Conservation (phyloP, 495 filamentous ascomycete species). For the Aspergillus mulundensis region DNA sequence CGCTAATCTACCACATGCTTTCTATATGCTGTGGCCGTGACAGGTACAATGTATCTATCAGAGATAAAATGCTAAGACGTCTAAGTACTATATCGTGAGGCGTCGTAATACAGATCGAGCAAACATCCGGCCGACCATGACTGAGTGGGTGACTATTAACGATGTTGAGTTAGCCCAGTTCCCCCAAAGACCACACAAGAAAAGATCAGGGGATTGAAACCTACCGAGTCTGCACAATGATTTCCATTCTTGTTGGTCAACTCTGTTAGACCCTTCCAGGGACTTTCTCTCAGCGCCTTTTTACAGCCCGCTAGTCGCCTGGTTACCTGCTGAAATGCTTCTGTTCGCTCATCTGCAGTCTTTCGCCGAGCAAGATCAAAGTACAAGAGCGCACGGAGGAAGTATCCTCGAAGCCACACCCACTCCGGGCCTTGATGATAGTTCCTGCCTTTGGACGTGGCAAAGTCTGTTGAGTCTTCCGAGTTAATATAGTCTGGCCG, state of each 20-base stretch:
- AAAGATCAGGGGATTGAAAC: conserved; percentile 25
- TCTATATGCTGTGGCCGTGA: neutral
- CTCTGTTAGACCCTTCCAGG: conserved; percentile 92
- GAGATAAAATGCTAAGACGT: conserved; percentile 14
- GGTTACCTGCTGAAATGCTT: conserved; percentile 92
- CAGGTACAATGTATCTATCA: neutral
- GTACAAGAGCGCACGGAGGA: conserved; percentile 81
- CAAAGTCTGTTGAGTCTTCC: conserved; percentile 85
- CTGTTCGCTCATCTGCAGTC: conserved; percentile 60
- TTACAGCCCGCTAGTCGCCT: conserved; percentile 76
- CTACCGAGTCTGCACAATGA: conserved; percentile 81
- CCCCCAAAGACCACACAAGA: neutral
- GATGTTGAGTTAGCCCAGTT: conserved; percentile 11
- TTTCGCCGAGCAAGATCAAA: conserved; percentile 78
- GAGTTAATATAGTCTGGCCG: conserved; percentile 90
- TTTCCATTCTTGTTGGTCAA: conserved; percentile 85
- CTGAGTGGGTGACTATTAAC: conserved; percentile 75
- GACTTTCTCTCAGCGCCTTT: conserved; percentile 65
- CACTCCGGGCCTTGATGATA: conserved; percentile 99
- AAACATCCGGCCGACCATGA: conserved; percentile 92
- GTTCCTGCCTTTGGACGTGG: conserved; percentile 87
- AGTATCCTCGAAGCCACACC: conserved; percentile 98
- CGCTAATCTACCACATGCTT: neutral
- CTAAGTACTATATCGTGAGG: conserved; percentile 47
- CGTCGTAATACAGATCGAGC: conserved; percentile 93